Base-by-base conservation (phyloP, 805 yeast genomes). In the Pichia cephalocereana region DNA sequence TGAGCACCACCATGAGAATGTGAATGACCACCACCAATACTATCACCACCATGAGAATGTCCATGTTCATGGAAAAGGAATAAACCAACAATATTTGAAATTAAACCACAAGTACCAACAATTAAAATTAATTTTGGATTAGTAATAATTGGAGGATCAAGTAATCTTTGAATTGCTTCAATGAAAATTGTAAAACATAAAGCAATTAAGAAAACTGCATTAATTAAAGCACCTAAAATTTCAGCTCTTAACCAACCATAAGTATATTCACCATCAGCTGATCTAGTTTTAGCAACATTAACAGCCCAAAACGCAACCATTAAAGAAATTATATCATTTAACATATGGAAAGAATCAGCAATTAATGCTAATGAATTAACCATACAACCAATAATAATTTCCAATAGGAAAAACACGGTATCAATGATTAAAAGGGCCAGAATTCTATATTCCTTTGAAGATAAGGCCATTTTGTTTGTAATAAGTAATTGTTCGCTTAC, bases 221-320 rank as follows among this genome's bases (percentile, higher is more conserved):
- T 91, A 55, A 91, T 78, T 51, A 91, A 74, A 9, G 98, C 99
- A 48, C 99, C 99, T 52, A 91, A 72, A 46, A 91, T 90, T 66
- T 91, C 99, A 6, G 98, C 98, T 56, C 99, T 76, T 65, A 91
- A 95, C 96, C 97, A 88, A 17, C 99, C 99, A 60, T 93, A 91
- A 3, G 98, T 93, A 69, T 86, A 91, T 49, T 82, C 82, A 3
- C 93, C 83, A 63, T 88, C 93, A 1, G 96, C 93, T 30, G 81
- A 79, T 58, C 80, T 77, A 38, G 79, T 79, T 57, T 84, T 84
- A 46, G 96, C 89, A 12, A 89, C 96, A 52, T 78, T 78, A 19
- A 93, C 98, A 0, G 99, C 99, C 97, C 97, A 91, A 32, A 90
- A 70, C 0, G 99, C 99, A 45, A 91, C 89, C 18, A 90, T 54